These are phyloP conservation scores for Raddia distichophylla DNA, from an alignment of 176 grass and related monocot species.

Conservation along the genomic window DNA sequence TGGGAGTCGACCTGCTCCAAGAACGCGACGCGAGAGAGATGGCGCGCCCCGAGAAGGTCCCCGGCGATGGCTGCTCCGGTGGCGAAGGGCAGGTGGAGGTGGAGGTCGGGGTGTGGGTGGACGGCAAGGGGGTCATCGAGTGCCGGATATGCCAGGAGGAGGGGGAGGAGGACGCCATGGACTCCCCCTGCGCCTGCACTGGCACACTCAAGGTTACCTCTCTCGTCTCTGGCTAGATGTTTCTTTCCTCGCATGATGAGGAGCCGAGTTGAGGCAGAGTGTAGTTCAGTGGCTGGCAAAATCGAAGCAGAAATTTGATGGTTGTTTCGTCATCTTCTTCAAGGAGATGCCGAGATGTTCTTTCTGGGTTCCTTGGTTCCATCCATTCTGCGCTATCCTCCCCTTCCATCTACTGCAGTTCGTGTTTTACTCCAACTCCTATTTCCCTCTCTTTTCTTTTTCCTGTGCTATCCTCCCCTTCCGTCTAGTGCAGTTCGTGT, in stretches of 20 bases:
- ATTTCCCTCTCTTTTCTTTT: neutral
- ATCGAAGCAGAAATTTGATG: neutral
- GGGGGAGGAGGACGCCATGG: constrained; percentile 81
- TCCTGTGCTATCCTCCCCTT: neutral
- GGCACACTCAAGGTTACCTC: constrained; percentile 89
- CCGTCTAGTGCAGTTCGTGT: neutral
- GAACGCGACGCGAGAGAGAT: constrained; percentile 44
- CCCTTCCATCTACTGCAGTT: neutral
- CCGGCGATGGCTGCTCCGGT: constrained; percentile 36
- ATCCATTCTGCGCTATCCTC: neutral
- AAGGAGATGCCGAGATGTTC: constrained; percentile 14
- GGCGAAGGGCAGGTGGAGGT: constrained; percentile 47
- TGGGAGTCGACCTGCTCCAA: constrained; percentile 33
- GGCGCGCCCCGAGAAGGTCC: constrained; percentile 60
- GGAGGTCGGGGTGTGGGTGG: constrained; percentile 39
- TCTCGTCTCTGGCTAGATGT: neutral
- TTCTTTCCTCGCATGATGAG: constrained; percentile 14
- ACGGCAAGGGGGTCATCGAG: constrained; percentile 56
- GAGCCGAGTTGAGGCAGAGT: neutral
- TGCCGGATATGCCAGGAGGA: constrained; percentile 99
- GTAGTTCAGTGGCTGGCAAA: neutral
- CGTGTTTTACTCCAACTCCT: neutral
- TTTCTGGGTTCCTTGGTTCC: neutral
- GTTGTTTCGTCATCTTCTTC: neutral
- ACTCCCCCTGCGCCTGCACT: constrained; percentile 86